Conservation (phyloP, 345 rosid genomes). For the Pistacia atlantica region DNA sequence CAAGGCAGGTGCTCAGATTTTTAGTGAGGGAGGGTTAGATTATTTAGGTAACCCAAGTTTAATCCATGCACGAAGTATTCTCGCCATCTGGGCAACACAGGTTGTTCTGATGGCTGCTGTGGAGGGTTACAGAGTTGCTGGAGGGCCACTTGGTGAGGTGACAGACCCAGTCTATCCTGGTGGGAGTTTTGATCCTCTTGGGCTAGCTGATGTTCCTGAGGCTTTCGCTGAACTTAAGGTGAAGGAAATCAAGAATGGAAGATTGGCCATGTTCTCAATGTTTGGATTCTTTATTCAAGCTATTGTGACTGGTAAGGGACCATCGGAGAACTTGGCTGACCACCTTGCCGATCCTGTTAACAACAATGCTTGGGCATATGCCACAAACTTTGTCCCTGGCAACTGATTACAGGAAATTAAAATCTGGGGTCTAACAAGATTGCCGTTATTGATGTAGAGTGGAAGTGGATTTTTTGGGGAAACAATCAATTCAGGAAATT, state of each 20-base stretch:
- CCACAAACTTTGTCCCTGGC: slow-evolving; percentile 25
- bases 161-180: not conserved
- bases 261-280: slow-evolving; percentile 24
- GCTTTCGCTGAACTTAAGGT: slow-evolving; percentile 24
- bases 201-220: slow-evolving; percentile 19
- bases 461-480: too few relatives aligned
- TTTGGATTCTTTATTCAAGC: slow-evolving; percentile 27
- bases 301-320: slow-evolving; percentile 20
- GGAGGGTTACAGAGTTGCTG: slow-evolving; percentile 21
- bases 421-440: not conserved
- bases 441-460: not conserved
- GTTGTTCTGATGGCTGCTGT: slow-evolving; percentile 20
- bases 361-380: slow-evolving; percentile 21
- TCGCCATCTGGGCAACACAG: slow-evolving; percentile 17
- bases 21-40: slow-evolving; percentile 20
- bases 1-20: slow-evolving; percentile 18
- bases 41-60: slow-evolving; percentile 17
- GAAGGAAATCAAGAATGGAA: slow-evolving; percentile 16
- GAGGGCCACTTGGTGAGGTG: slow-evolving; percentile 17
- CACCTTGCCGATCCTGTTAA: slow-evolving; percentile 22
- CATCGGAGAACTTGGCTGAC: slow-evolving; percentile 20
- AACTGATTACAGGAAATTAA: not conserved
- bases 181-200: slow-evolving; percentile 14
- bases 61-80: slow-evolving; percentile 13
- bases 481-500: not conserved